phyloP scores from a whole-genome alignment of 257 asterid genomes.

The Jacaranda copaia region DNA sequence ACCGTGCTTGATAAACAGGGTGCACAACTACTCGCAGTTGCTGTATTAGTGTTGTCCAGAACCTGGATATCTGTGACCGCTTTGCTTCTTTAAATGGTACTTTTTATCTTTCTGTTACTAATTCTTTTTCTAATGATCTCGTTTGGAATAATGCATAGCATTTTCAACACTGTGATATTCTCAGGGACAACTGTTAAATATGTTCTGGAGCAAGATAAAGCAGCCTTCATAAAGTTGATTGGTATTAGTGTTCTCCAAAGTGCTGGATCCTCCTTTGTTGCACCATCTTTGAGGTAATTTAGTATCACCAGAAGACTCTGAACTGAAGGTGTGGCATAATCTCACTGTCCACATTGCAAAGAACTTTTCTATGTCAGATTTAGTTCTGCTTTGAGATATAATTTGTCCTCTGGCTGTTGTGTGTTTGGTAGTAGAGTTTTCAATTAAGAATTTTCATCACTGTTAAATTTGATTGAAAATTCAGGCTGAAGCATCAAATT shows the following conservation, averaged over 20 bases:
- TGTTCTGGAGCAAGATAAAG: slow-evolving; percentile 95
- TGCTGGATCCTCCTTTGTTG: slow-evolving; percentile 96
- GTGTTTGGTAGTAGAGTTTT: slow-evolving; percentile 19
- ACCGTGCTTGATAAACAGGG: slow-evolving; percentile 96
- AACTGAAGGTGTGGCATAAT: slow-evolving; percentile 3
- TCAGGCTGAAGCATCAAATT: neutral
- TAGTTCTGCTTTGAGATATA: slow-evolving; percentile 3
- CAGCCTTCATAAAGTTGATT: slow-evolving; percentile 83
- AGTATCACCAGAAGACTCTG: slow-evolving; percentile 22
- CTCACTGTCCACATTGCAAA: too few species aligned
- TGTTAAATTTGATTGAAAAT: too few species aligned
- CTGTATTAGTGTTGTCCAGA: slow-evolving; percentile 87
- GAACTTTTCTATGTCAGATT: slow-evolving; percentile 1
- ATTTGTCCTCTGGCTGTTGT: slow-evolving; percentile 11
- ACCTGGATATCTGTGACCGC: slow-evolving; percentile 97
- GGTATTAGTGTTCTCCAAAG: slow-evolving; percentile 97
- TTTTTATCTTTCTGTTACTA: slow-evolving; percentile 17
- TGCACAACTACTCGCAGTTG: slow-evolving; percentile 90
- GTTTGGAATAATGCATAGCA: slow-evolving; percentile 25
- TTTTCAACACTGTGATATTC: slow-evolving; percentile 37
- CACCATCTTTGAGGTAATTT: slow-evolving; percentile 92
- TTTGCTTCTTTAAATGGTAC: slow-evolving; percentile 97
- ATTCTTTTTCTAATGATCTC: slow-evolving; percentile 34
- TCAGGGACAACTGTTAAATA: slow-evolving; percentile 95
- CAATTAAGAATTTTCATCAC: neutral